A percentile compares a stretch with the other conserved stretches of the same genome.
Evolutionary conservation across 345 rosid genomes (phyloP).

Genomic region (Salix suchowensis): DNA sequence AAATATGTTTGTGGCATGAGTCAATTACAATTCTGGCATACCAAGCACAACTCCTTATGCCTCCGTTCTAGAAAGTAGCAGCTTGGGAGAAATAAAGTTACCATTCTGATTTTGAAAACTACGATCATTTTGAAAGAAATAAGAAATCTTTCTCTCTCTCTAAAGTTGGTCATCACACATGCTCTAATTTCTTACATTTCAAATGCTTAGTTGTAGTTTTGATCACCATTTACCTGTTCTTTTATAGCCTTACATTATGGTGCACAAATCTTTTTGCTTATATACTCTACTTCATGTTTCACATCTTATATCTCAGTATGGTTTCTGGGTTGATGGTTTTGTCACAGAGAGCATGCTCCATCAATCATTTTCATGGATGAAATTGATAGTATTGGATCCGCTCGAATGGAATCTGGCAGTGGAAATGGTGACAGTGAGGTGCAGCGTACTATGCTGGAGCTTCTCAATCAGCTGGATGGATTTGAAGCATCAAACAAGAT

Average conservation of each 20-base stretch:
- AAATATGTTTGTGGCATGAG: neutral
- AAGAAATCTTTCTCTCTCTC: neutral
- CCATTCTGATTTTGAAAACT: neutral
- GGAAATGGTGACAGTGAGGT: slow-evolving; percentile 99
- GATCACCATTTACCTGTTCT: neutral
- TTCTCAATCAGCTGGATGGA: slow-evolving; percentile 97
- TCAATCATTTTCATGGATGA: slow-evolving; percentile 98
- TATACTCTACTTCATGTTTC: neutral
- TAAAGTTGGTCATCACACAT: neutral
- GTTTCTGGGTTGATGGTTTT: slow-evolving; percentile 1
- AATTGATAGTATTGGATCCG: slow-evolving; percentile 97
- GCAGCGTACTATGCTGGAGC: slow-evolving; percentile 98
- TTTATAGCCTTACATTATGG: neutral
- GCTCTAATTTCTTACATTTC: neutral
- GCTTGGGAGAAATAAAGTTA: neutral
- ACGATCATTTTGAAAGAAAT: neutral
- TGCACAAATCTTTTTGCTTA: neutral
- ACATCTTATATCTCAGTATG: neutral
- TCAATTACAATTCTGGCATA: neutral
- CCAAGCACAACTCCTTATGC: neutral
- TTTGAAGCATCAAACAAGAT: slow-evolving; percentile 99
- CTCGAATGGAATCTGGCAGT: slow-evolving; percentile 99
- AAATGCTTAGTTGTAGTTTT: neutral
- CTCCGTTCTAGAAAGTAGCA: neutral
- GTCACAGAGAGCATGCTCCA: slow-evolving; percentile 87